A percentile compares a stretch with the other conserved stretches of the same genome.
Evolutionary conservation across 2,329 filamentous ascomycete genomes (phyloP).

Genomic region (Dothistroma pini): DNA sequence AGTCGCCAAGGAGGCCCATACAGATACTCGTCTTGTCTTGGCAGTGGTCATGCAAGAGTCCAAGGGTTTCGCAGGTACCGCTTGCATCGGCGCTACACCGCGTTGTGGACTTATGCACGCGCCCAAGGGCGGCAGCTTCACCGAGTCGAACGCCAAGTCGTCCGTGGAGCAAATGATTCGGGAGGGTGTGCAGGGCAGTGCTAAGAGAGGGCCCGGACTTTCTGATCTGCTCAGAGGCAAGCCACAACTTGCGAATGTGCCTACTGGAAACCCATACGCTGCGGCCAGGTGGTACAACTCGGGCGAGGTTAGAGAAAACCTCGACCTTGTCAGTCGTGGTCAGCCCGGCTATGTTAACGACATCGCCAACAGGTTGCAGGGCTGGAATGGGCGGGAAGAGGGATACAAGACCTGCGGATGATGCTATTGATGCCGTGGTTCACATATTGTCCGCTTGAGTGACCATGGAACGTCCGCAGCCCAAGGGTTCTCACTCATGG

Average conservation of each 20-base stretch:
- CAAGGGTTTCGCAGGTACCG: slow-evolving; percentile 14
- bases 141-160: slow-evolving; percentile 5
- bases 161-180: slow-evolving; percentile 23
- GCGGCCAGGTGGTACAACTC: slow-evolving; percentile 19
- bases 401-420: slow-evolving; percentile 10
- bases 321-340: slow-evolving; percentile 8
- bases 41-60: slow-evolving; percentile 25
- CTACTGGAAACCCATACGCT: slow-evolving; percentile 11
- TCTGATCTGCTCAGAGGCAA: slow-evolving; percentile 10
- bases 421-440: not conserved
- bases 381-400: slow-evolving; percentile 23
- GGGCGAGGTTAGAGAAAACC: slow-evolving; percentile 2
- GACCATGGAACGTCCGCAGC: not conserved
- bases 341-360: slow-evolving; percentile 21
- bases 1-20: slow-evolving; percentile 11
- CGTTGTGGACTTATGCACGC: slow-evolving; percentile 24
- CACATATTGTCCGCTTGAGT: not conserved
- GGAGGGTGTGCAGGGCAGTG: slow-evolving; percentile 18
- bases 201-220: slow-evolving; percentile 12
- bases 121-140: slow-evolving; percentile 15
- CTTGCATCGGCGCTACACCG: slow-evolving; percentile 14
- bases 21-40: slow-evolving; percentile 24
- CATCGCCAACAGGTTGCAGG: slow-evolving; percentile 25
- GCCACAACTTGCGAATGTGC: slow-evolving; percentile 4
- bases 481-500: not conserved